Evolutionary conservation across 2,329 filamentous ascomycete species (phyloP).

Genomic region (Botrytis aclada): DNA sequence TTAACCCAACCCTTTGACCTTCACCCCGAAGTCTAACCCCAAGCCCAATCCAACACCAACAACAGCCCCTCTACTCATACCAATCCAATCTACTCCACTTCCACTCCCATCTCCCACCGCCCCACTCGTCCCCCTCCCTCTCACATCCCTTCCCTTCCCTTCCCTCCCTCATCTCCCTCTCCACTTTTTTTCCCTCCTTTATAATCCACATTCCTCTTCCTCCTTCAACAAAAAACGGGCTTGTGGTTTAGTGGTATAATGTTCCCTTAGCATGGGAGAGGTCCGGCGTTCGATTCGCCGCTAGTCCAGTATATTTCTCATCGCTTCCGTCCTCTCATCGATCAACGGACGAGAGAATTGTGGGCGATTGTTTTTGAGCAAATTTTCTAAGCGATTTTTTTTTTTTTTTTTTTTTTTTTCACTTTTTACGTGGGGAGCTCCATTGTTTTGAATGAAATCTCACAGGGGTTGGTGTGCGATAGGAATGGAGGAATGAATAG

Average conservation of each 20-base stretch:
- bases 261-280: slow-evolving; percentile 14
- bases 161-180: background rate
- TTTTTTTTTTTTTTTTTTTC: accelerated
- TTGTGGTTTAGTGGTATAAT: slow-evolving; percentile 14
- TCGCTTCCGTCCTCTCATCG: accelerated
- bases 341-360: too few relatives aligned
- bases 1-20: too few relatives aligned
- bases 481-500: too few relatives aligned
- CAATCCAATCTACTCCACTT: too few relatives aligned
- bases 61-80: too few relatives aligned
- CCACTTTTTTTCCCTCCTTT: background rate
- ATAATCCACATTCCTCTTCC: accelerated
- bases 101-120: too few relatives aligned
- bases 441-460: too few relatives aligned
- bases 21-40: too few relatives aligned
- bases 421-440: background rate
- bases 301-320: background rate
- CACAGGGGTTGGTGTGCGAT: too few relatives aligned
- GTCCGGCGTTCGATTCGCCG: slow-evolving; percentile 9
- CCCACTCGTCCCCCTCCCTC: background rate
- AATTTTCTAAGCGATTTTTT: background rate
- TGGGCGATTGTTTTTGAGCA: accelerated
- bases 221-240: background rate
- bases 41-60: too few relatives aligned
- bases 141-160: too few relatives aligned